Base-by-base conservation (phyloP, 306 rosid species). In the Gastrolobium villosum region DNA sequence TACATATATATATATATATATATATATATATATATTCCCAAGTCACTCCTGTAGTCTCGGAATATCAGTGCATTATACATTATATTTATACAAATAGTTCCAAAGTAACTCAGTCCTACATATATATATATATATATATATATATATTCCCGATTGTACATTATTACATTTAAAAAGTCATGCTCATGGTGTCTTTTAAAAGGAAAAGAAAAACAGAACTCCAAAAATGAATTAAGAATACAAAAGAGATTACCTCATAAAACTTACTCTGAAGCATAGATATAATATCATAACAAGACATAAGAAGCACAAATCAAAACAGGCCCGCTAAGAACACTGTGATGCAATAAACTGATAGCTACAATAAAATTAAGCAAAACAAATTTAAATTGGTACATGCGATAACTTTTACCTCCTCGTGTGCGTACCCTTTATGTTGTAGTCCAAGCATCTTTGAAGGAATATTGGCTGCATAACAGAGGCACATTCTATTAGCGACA, bases 391-490 rank as follows among this genome's bases (percentile, higher is more conserved):
- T n/a, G n/a, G n/a, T 14, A 30, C 76, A 45, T 44, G 7, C 55
- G 53, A 65, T 45, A 56, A 56, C 37, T 31, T 65, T 63, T 81
- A 90, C 98, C 98, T 90, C 85, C 82, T 89, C 62, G 84, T 90
- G 77, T 93, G 90, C 81, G 89, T 90, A 30, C 89, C 88, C 83
- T 88, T 87, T 75, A 88, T 86, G 77, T 77, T 89, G 92, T 93
- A 93, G 79, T 78, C 78, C 86, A 90, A 85, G 71, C 98, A 89
- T 79, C 96, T 93, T 37, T 90, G 98, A 49, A 93, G 89, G 85
- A 90, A 93, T 31, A 76, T 79, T 7, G 96, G 98, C 96, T 93
- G 66, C 82, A 89, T 6, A 59, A 31, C 35, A 76, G 5, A 80
- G 50, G 66, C n/a, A 32, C 28, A 74, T 56, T 70, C 2, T 48